Base-by-base conservation (phyloP, 1,284 basidiomycete genomes). In the Cystobasidium sp. region DNA sequence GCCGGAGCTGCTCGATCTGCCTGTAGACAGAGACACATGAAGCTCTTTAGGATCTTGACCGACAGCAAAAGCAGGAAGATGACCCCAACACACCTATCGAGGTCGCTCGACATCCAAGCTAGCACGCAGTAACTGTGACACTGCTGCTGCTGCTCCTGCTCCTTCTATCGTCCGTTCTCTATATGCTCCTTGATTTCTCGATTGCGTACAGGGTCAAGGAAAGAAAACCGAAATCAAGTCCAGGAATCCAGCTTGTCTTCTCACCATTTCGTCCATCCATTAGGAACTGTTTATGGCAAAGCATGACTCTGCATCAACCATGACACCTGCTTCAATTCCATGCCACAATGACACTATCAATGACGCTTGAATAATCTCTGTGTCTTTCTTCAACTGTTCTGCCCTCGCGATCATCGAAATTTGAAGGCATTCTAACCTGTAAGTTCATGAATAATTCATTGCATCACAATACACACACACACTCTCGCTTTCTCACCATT, bases 1-100 rank as follows among this genome's bases (percentile, higher is more conserved):
- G 89, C 81, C 89, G 88, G 65, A 97, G 88, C 82, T 95, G 93
- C 78, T 90, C 79, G 64, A 82, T 82, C 71, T 82, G 81, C 67
- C 80, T 81, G 76, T 51, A n/a, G 49, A 39, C 20, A 18, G 9
- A 20, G 39, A 10, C 67, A 56, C 41, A 47, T 22, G 59, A 55
- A 63, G 31, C n/a, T 8, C 46, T 14, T 20, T n/a, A 24, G 51
- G 12, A 49, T n/a, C 44, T 31, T 37, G 31, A 24, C 18, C 12
- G 14, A 18, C 16, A 59, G 1, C 3, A 24, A 1, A 6, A 44
- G 20, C 37, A 20, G 31, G 49, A 44, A 9, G 14, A 53, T n/a
- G 41, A n/a, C n/a, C n/a, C n/a, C 37, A 24, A 51, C 65, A 18
- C 52, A 75, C 73, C 64, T 56, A 51, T 75, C 73, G 66, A 75